A percentile compares a stretch with the other conserved stretches of the same genome.
Evolutionary conservation across 495 filamentous ascomycete species (phyloP).

Genomic region (Aspergillus baeticus): DNA sequence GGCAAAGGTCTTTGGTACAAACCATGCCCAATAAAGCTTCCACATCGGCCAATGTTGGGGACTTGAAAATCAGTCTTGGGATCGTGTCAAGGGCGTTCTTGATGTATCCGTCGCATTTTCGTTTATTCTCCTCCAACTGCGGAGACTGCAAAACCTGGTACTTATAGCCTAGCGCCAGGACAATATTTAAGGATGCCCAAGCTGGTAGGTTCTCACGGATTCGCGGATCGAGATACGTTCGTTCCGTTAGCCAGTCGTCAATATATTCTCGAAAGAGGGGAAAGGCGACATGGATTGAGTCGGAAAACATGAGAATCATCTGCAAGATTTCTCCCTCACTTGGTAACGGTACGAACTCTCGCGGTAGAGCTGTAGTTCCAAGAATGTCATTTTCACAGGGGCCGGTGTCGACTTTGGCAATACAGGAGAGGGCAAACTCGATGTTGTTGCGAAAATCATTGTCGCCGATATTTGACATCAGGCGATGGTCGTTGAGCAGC

Average conservation of each 20-base stretch:
- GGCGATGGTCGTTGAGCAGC: not conserved
- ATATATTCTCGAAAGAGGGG: not conserved
- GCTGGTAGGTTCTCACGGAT: not conserved
- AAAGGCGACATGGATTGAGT: not conserved
- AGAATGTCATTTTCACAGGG: no score
- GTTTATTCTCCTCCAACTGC: not conserved
- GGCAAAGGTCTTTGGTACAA: not conserved
- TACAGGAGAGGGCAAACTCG: not conserved
- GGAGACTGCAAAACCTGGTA: not conserved
- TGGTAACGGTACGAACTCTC: not conserved
- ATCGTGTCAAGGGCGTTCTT: not conserved
- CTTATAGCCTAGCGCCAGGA: not conserved
- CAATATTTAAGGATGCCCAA: not conserved
- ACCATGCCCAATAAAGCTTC: not conserved
- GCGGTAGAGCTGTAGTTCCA: not conserved
- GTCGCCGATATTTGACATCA: not conserved
- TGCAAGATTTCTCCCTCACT: not conserved
- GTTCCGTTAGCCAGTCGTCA: not conserved
- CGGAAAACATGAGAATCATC: not conserved
- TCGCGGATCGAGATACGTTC: not conserved
- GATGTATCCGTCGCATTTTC: not conserved
- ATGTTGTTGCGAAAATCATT: not conserved
- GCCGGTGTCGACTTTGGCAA: no score
- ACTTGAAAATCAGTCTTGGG: not conserved
- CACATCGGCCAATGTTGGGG: not conserved